Conservation (phyloP, 495 filamentous ascomycete genomes). For the Tuber microsphaerosporum region DNA sequence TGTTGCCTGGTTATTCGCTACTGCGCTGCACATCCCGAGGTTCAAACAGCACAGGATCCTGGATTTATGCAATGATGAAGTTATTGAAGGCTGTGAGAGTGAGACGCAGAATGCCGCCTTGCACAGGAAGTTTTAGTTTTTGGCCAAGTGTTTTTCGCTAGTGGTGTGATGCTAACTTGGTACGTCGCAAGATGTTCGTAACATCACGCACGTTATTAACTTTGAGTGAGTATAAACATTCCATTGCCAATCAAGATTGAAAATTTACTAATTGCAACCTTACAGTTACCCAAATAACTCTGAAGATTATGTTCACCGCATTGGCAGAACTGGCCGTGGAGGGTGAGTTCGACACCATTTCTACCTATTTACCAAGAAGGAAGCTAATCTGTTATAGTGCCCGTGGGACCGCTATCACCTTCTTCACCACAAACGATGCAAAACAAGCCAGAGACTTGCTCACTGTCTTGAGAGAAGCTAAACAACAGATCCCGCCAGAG, state of each 20-base stretch:
- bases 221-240: slow-evolving; percentile 57
- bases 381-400: slow-evolving; percentile 47
- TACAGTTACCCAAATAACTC: slow-evolving; percentile 77
- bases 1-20: slow-evolving; percentile 39
- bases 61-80: slow-evolving; percentile 42
- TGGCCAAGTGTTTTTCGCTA: slow-evolving; percentile 34
- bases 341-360: slow-evolving; percentile 42
- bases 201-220: slow-evolving; percentile 99
- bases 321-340: slow-evolving; percentile 93
- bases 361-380: neutral
- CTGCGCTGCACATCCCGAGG: slow-evolving; percentile 42
- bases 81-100: slow-evolving; percentile 40
- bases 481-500: slow-evolving; percentile 95
- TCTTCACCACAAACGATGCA: slow-evolving; percentile 98
- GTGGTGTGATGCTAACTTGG: slow-evolving; percentile 68
- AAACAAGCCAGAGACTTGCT: slow-evolving; percentile 97
- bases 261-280: slow-evolving; percentile 16
- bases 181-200: slow-evolving; percentile 83
- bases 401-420: slow-evolving; percentile 86
- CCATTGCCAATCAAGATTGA: neutral
- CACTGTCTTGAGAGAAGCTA: slow-evolving; percentile 83
- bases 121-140: slow-evolving; percentile 39
- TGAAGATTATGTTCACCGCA: slow-evolving; percentile 98
- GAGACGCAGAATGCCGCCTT: slow-evolving; percentile 41
- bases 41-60: slow-evolving; percentile 42